These are phyloP conservation scores for Trametes polyzona DNA, from an alignment of 1,284 basidiomycete species.

Conservation along the genomic window DNA sequence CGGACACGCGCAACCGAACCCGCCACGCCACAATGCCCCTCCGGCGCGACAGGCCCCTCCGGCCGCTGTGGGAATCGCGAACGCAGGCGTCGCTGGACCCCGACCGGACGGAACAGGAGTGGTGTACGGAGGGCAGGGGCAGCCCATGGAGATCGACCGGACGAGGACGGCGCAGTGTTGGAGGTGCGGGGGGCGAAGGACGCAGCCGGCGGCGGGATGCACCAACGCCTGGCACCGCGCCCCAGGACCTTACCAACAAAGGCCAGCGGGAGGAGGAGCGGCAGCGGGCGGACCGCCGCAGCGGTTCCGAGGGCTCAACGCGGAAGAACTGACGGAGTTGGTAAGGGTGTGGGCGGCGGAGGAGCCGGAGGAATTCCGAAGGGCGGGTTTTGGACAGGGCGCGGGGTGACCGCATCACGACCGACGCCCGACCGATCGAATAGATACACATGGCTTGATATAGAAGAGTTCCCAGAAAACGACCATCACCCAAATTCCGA, in stretches of 20 bases:
- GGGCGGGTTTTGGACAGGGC: neutral
- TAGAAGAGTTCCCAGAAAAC: too few species aligned
- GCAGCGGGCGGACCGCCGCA: neutral
- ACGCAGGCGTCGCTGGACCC: neutral
- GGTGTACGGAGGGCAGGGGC: conserved; percentile 10
- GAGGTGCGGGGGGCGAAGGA: neutral
- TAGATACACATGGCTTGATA: neutral
- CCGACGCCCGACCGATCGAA: neutral
- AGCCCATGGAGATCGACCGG: conserved; percentile 21
- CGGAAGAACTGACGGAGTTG: neutral
- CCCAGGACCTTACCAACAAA: neutral
- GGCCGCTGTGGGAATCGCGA: too few species aligned
- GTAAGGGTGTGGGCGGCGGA: neutral
- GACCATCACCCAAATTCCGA: too few species aligned
- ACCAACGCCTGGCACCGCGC: neutral
- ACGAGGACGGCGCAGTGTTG: neutral
- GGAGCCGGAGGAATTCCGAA: neutral
- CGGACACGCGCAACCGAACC: neutral
- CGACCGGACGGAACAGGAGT: conserved; percentile 7
- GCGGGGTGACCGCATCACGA: neutral
- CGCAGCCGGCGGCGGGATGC: neutral
- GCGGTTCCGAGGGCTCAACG: neutral
- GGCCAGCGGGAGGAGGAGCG: neutral
- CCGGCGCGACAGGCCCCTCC: too few species aligned
- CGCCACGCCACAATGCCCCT: neutral